A percentile compares a stretch with the other conserved stretches of the same genome.
These are phyloP conservation scores for Aspergillus texensis DNA, from an alignment of 2,329 filamentous ascomycete species.

Conservation along the genomic window DNA sequence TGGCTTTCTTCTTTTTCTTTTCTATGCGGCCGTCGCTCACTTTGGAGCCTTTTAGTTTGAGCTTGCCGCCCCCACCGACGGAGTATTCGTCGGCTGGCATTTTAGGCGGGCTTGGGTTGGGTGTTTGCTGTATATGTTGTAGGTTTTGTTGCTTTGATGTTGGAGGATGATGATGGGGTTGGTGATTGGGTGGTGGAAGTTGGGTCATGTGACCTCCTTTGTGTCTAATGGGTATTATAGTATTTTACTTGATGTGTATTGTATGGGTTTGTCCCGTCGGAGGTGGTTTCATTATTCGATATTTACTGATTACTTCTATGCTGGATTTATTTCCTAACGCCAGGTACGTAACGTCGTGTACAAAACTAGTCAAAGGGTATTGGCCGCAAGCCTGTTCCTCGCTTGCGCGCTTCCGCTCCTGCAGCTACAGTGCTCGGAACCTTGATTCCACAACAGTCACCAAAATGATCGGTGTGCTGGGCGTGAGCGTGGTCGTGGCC, in stretches of 20 bases:
- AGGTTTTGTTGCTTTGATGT: background rate
- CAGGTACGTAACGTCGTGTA: slow-evolving; percentile 6
- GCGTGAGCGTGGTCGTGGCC: slow-evolving; percentile 70
- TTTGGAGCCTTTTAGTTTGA: slow-evolving; percentile 82
- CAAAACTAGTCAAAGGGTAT: slow-evolving; percentile 50
- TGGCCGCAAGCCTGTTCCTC: slow-evolving; percentile 65
- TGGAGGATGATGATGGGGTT: background rate
- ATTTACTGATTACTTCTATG: background rate
- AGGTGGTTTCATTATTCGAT: background rate
- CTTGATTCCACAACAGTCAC: slow-evolving; percentile 97
- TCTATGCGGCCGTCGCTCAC: slow-evolving; percentile 53
- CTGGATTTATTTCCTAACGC: background rate
- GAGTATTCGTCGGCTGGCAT: slow-evolving; percentile 67
- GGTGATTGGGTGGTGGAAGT: background rate
- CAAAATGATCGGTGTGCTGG: slow-evolving; percentile 67
- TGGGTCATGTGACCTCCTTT: slow-evolving; percentile 18
- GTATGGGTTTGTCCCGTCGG: background rate
- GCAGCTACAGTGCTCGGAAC: slow-evolving; percentile 93
- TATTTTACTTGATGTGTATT: background rate
- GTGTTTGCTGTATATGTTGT: background rate
- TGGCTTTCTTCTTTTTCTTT: slow-evolving; percentile 53
- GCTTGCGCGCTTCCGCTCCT: slow-evolving; percentile 83
- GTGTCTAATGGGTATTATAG: background rate
- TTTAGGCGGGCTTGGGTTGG: slow-evolving; percentile 2
- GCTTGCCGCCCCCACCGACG: slow-evolving; percentile 67